Base-by-base conservation (phyloP, 2,329 filamentous ascomycete species). In the Cladosporium colombiae region DNA sequence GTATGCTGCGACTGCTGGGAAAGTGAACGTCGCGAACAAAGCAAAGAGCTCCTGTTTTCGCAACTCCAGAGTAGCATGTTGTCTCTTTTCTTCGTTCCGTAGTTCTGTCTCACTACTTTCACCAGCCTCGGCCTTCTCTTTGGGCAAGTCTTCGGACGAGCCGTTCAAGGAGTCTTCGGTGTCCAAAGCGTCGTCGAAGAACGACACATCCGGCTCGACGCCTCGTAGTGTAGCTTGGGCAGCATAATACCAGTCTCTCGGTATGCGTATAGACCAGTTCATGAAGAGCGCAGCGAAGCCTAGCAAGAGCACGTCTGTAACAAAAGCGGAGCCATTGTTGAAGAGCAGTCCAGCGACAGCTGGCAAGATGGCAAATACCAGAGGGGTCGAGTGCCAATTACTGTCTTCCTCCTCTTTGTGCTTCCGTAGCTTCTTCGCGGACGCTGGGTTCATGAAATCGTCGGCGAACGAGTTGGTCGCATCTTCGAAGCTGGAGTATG, bases 241-340 rank as follows among this genome's bases (percentile, higher is more conserved):
- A 13, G 81, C 78, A 65, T 81, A 79, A 68, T 85, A 85, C 83
- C 83, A 85, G 64, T 84, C 80, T 93, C 94, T 98, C 71, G 94
- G 94, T 70, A 95, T 83, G 65, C 92, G 89, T 52, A 97, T 90
- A 58, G 91, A 93, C 92, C 93, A 97, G 76, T 97, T 93, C 68
- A 98, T 82, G 73, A 97, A 96, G 53, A 97, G 85, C 5, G 90
- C 91, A 2, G 91, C 91, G 68, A 98, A 78, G 2, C 86, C 88
- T 35, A 98, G 80, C 37, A 98, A 82, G 72, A 95, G 89, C 31
- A 96, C 79, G 77, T 98, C 94, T 0, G 93, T 97, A 64, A 93
- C 87, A 68, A 97, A 84, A 0, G 89, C 86, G 71, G 89, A 90
- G 14, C 94, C 94, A 79, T 96, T 91, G 67, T 91, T 86, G 76